Evolutionary conservation across 768 basidiomycete species (phyloP), one percentile per base, ranked within the genome.

Genomic region (Termitomyces sp.): DNA sequence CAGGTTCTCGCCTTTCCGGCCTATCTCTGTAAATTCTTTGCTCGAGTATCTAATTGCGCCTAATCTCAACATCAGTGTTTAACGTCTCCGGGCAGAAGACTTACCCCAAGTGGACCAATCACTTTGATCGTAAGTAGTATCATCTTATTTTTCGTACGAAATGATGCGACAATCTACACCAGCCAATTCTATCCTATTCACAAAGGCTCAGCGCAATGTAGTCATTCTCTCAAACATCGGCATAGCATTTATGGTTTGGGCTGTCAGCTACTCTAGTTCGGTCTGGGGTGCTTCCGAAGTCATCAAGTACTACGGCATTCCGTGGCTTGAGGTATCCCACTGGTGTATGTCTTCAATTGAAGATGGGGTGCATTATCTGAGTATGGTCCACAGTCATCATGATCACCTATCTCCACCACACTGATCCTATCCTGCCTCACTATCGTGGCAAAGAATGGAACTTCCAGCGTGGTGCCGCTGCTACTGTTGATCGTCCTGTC

Each of bases 361-460:
- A 23, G 3, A 47, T 52, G 21, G 10, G 3, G 1, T 38, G 15
- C 21, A 11, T 46, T 12, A 10, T 19, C 31, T 55, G 37, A 50
- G 8, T 19, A 38, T 12, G 10, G 12, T 28, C 12, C 26, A 31
- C 53, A 76, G 75, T 77, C 59, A 75, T 76, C 60, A 76, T 79
- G 79, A 77, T 79, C 64, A 82, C 81, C 5, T 83, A 83, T 60
- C 73, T 86, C 3, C 84, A 85, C 62, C 84, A 86, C 70, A 84
- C 84, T 12, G 81, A 83, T 61, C 75, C 78, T 1, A 62, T 67
- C 3, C 63, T 84, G 28, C 82, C 83, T 3, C 82, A 84, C 60
- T 86, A 83, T 64, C 80, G 83, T 52, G 73, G 75, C 44, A 73
- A 70, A 51, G 75, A 75, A 59, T 86, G 84, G 83, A 82, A 76